Base-by-base conservation (phyloP, 2,329 filamentous ascomycete species). In the Colletotrichum viniferum region DNA sequence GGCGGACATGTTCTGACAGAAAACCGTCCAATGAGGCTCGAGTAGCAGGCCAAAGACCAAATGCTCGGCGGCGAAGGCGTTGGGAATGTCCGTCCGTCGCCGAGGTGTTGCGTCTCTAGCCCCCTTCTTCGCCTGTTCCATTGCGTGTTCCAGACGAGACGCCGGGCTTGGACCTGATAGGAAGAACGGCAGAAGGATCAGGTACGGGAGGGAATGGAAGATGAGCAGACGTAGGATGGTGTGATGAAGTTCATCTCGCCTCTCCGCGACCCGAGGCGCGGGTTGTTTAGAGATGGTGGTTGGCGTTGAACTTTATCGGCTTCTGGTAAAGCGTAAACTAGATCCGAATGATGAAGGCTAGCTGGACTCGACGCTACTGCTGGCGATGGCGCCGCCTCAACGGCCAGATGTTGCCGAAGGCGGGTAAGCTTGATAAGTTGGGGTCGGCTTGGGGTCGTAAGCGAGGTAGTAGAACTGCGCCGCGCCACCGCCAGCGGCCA, bases 1-100 rank as follows among this genome's bases (percentile, higher is more conserved):
- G 71, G 38, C 56, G 71, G 64, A 10, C 56, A 73, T 73, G 64
- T 56, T 69, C 71, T 73, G 71, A 73, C 71, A 38, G 64, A 34
- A 61, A 63, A 32, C 64, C 30, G 28, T 24, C 71, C 64, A 69
- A 73, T 63, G 65, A 28, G 38, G 36, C 16, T 28, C 13, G 10
- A 21, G 7, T 24, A 34, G 16, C n/a, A 28, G 21, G n/a, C 32
- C 38, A 32, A 21, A 63, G 58, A 30, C 24, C 18, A 32, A 38
- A 52, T n/a, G 60, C 32, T 63, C 60, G 60, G 60, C n/a, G 10
- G 10, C 58, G 28, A n/a, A 30, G 28, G 58, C 58, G 58, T 32
- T 30, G 58, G 34, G 26, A 21, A 32, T 34, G 58, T 30, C 58
- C 28, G 58, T 12, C 55, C 55, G 55, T 58, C 55, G 21, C 55